These are phyloP conservation scores for Eucommia ulmoides DNA, from an alignment of 257 asterid genomes.

Conservation along the genomic window DNA sequence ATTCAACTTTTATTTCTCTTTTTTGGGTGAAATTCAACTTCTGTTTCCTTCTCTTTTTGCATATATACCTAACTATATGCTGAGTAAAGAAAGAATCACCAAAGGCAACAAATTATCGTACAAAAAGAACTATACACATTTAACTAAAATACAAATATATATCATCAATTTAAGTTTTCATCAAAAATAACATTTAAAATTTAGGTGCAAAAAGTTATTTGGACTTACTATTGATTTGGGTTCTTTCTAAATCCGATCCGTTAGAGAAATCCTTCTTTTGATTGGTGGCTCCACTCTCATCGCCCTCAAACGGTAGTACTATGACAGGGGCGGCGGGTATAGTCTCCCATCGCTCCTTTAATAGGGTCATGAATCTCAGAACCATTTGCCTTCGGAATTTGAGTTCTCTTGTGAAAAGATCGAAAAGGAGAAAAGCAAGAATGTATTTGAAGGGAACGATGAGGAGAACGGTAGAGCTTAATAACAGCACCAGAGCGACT, in stretches of 20 bases:
- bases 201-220: no score
- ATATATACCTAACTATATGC: no score
- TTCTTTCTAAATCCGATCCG: conserved; percentile 15
- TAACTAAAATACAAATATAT: no score
- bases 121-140: no score
- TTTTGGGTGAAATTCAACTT: no score
- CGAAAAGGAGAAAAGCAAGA: conserved; percentile 44
- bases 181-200: no score
- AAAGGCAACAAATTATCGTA: no score
- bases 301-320: conserved; percentile 56
- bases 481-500: conserved; percentile 56
- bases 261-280: conserved; percentile 12
- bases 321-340: conserved; percentile 91
- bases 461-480: conserved; percentile 47
- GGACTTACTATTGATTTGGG: conserved; percentile 9
- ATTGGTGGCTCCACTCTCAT: conserved; percentile 17
- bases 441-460: conserved; percentile 75
- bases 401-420: conserved; percentile 86
- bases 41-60: no score
- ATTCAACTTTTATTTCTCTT: no score
- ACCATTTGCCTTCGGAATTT: conserved; percentile 72
- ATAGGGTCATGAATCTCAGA: conserved; percentile 36
- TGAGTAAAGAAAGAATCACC: no score
- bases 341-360: conserved; percentile 82
- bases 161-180: no score